Evolutionary conservation across 305 asterid species (phyloP).

Genomic region (Fraxinus dipetala): DNA sequence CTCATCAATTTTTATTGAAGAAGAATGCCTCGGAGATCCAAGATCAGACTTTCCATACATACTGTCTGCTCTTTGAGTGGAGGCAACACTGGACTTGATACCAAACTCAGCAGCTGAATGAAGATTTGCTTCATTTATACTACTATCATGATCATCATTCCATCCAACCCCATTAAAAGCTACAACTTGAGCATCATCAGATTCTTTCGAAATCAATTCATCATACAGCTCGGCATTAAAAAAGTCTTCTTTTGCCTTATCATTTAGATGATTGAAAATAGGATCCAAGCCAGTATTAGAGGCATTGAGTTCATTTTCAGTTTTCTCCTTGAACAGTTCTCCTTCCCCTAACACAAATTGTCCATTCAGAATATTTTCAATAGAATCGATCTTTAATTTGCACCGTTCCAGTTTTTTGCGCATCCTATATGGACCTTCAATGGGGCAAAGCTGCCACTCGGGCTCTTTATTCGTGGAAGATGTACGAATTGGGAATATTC

Average conservation of each 20-base stretch:
- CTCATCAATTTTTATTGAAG: conserved; percentile 60
- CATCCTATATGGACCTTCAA: conserved; percentile 99
- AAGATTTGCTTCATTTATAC: conserved; percentile 82
- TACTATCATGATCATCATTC: conserved; percentile 85
- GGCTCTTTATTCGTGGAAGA: conserved; percentile 59
- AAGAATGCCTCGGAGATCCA: conserved; percentile 73
- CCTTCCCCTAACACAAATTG: conserved; percentile 58
- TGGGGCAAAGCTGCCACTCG: conserved; percentile 97
- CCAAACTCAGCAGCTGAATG: conserved; percentile 90
- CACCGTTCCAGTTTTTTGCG: conserved; percentile 88
- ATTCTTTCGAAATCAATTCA: conserved; percentile 63
- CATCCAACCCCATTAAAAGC: conserved; percentile 78
- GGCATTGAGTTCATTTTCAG: conserved; percentile 46
- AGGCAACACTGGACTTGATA: conserved; percentile 62
- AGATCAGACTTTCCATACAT: conserved; percentile 64
- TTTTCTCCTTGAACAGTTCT: conserved; percentile 66
- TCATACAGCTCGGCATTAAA: conserved; percentile 60
- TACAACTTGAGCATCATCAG: conserved; percentile 64
- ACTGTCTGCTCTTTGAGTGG: conserved; percentile 71
- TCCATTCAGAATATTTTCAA: conserved; percentile 66
- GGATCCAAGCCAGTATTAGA: conserved; percentile 58
- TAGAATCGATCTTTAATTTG: conserved; percentile 70
- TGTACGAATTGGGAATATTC: conserved; percentile 70
- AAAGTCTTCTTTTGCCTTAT: conserved; percentile 55
- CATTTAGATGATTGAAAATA: conserved; percentile 60